Evolutionary conservation across 148 eudicot genomes (phyloP), one percentile per base, ranked within the genome.

Genomic region (Amaranthus cruentus): DNA sequence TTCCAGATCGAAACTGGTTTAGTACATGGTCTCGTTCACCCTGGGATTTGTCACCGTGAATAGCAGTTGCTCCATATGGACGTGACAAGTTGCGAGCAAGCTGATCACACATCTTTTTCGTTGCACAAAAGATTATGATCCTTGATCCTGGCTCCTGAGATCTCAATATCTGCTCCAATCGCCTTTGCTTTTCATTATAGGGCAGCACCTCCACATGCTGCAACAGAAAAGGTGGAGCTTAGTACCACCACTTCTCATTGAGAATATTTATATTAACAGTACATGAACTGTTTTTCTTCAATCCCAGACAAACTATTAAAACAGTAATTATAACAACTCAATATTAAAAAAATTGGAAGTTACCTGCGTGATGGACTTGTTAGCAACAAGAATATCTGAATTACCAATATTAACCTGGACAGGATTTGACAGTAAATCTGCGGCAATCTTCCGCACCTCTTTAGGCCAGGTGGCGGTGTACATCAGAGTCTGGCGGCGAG

Each of bases 381-480:
- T 94, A 9, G 98, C 98, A 79, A 86, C 98, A 73, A 94, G 91
- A 72, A 89, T 97, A 76, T 94, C 93, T 50, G 87, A 89, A 81
- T 91, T 94, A 71, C 98, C 98, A 71, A 94, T 94, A 80, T 94
- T 94, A 62, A 94, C 98, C 79, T 94, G 98, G 57, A 89, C 87
- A 57, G 98, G 97, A 76, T 88, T 88, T 58, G 79, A 85, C 77
- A 94, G 68, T 52, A 94, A 70, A 84, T 91, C 98, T 61, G 93
- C 85, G 67, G 98, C 98, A 73, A 94, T 94, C 83, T 81, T 91
- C 69, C 98, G 95, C 18, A 94, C 98, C 81, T 94, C 97, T 73
- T 94, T 94, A 15, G 98, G 98, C 98, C 98, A 94, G 14, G 98
- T 94, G 54, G 98, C 98, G 47, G 98, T 95, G 82, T 84, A 95